Evolutionary conservation across 768 basidiomycete species (phyloP), one percentile per base, ranked within the genome.

Genomic region (Podaxis pistillaris): DNA sequence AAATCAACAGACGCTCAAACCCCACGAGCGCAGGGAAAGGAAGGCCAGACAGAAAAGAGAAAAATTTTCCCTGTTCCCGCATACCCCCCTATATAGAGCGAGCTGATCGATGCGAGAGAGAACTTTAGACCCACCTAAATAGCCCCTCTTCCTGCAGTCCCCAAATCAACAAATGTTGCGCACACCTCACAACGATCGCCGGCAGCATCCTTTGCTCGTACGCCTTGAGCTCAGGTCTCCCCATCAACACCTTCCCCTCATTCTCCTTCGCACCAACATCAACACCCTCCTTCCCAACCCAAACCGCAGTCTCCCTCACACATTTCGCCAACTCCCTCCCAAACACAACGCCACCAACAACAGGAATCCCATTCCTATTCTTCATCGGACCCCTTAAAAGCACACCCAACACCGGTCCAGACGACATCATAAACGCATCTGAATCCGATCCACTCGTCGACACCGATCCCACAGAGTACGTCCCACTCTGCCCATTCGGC

Each of bases 111-210:
- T 9, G 28, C 8, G 8, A 9, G 19, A 46, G 19, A 46, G 19
- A 56, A 24, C 3, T 2, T 12, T 19, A 40, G 13, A 74, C 86
- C 67, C 68, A 91, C 93, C 92, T 83, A 72, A 94, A 94, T 49
- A 94, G 76, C 3, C 93, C 93, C 72, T 94, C 91, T 72, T 94
- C 93, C 71, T 91, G 85, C 12, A 94, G 74, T 51, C 93, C 93
- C 91, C 93, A 94, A 24, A 82, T 76, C 70, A 91, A 74, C 60
- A 94, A 70, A 75, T 94, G 93, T 69, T 94, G 90, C 2, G 89
- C 87, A 73, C 92, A 95, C 62, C 93, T 79, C 55, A 90, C 86
- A 28, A 93, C 86, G 24, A 95, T 75, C 0, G 91, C 92, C 46
- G 93, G 91, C 44, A 95, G 67, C 68, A 74, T 73, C 49, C 86